Evolutionary conservation across 2,329 filamentous ascomycete genomes (phyloP).

Genomic region (Penicillium sp.): DNA sequence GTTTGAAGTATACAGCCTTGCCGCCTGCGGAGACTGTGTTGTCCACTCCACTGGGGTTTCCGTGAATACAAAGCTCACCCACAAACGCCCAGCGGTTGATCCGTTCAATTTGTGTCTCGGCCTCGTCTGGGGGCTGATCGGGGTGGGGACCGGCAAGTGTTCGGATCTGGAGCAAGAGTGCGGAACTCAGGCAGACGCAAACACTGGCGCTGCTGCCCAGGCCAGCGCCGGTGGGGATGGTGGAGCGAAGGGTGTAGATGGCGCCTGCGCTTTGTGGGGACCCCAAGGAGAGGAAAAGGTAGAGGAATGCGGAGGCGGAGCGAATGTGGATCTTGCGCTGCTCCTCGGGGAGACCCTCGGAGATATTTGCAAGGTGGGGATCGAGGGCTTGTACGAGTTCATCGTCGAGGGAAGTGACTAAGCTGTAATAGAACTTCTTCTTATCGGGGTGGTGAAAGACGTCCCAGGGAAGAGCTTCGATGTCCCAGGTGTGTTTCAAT

Average conservation of each 20-base stretch:
- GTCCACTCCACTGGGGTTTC: conserved; percentile 93
- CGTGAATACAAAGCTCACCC: conserved; percentile 94
- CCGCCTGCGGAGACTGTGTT: conserved; percentile 94
- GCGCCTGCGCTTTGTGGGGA: conserved; percentile 76
- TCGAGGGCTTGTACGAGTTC: conserved; percentile 79
- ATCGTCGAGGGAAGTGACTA: conserved; percentile 78
- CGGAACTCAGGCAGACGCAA: conserved; percentile 80
- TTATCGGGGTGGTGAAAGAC: conserved; percentile 76
- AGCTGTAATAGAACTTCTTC: conserved; percentile 93
- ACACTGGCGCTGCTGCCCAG: conserved; percentile 94
- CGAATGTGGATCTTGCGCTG: conserved; percentile 80
- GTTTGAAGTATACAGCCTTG: conserved; percentile 89
- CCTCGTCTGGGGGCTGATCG: conserved; percentile 84
- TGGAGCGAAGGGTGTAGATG: conserved; percentile 87
- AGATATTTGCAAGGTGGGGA: conserved; percentile 74
- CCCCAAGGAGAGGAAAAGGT: conserved; percentile 86
- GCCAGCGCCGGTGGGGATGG: conserved; percentile 88
- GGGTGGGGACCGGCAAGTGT: conserved; percentile 87
- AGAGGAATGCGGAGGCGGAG: conserved; percentile 84
- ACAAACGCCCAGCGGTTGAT: conserved; percentile 99
- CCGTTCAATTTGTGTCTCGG: conserved; percentile 84
- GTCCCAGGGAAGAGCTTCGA: conserved; percentile 85
- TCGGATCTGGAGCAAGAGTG: conserved; percentile 82
- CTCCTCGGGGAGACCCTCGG: conserved; percentile 63
- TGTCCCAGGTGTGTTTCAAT: conserved; percentile 89